These are phyloP conservation scores for Cryptosporidium sp. DNA, from an alignment of 169 alveolate species.

Conservation along the genomic window DNA sequence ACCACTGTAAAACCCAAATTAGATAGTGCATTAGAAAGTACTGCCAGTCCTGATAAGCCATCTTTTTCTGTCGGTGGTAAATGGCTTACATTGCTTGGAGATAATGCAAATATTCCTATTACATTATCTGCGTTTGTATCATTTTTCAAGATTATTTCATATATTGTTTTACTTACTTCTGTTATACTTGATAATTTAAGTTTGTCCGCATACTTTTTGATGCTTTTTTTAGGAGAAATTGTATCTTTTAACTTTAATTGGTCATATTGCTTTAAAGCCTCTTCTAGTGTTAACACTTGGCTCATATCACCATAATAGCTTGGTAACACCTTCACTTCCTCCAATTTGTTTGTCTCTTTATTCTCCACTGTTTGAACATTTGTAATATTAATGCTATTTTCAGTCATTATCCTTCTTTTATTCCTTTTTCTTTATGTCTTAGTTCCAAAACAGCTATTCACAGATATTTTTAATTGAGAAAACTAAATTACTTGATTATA, in stretches of 20 bases:
- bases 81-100: conserved; percentile 65
- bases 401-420: conserved; percentile 1
- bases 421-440: not conserved
- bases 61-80: conserved; percentile 75
- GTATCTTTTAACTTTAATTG: conserved; percentile 38
- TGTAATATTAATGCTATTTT: conserved; percentile 6
- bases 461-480: conserved; percentile 5
- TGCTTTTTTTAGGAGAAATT: conserved; percentile 53
- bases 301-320: conserved; percentile 52
- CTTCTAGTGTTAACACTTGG: conserved; percentile 26
- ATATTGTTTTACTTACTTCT: conserved; percentile 18
- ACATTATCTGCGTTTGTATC: not conserved
- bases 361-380: conserved; percentile 5
- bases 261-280: conserved; percentile 51
- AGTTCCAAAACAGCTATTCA: not conserved
- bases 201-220: conserved; percentile 24
- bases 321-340: not conserved
- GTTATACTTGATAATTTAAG: conserved; percentile 6
- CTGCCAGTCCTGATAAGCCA: conserved; percentile 30
- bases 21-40: conserved; percentile 67
- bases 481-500: not conserved
- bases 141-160: not conserved
- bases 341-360: not conserved
- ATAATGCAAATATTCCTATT: conserved; percentile 59
- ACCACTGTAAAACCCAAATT: conserved; percentile 58